Percentiles rank a stretch among this genome's conserved stretches.
Conservation (phyloP, 2,329 filamentous ascomycete genomes). For the Monascus ruber region DNA sequence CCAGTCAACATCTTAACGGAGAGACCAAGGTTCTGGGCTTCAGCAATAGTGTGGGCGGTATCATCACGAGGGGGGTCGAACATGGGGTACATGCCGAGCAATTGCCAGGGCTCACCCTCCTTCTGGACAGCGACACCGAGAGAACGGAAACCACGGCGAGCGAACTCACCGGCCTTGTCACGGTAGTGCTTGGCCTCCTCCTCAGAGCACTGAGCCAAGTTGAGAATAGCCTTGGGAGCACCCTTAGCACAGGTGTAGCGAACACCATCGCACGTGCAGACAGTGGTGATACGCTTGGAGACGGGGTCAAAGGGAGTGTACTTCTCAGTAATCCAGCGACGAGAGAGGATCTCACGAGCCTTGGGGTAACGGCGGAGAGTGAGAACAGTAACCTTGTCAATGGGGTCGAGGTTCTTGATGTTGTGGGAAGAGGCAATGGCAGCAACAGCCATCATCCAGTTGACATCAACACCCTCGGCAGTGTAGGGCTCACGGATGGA, state of each 20-base stretch:
- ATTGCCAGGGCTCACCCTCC: slow-evolving; percentile 61
- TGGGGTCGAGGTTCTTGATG: slow-evolving; percentile 65
- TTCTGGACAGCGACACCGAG: slow-evolving; percentile 70
- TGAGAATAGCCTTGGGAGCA: slow-evolving; percentile 63
- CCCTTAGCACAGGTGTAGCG: slow-evolving; percentile 65
- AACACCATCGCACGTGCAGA: slow-evolving; percentile 58
- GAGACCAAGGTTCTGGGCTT: slow-evolving; percentile 64
- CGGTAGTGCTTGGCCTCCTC: slow-evolving; percentile 57
- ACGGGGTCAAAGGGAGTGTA: slow-evolving; percentile 64
- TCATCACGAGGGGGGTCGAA: slow-evolving; percentile 71
- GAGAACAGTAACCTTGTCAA: slow-evolving; percentile 68
- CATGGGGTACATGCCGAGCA: slow-evolving; percentile 68
- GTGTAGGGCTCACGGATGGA: slow-evolving; percentile 68
- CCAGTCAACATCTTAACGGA: slow-evolving; percentile 74
- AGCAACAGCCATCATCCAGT: slow-evolving; percentile 77
- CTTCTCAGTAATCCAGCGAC: slow-evolving; percentile 66
- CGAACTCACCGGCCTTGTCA: slow-evolving; percentile 63
- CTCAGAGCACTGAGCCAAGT: slow-evolving; percentile 55
- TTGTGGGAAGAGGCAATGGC: slow-evolving; percentile 69
- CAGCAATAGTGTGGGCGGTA: slow-evolving; percentile 65
- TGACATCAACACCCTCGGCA: slow-evolving; percentile 63
- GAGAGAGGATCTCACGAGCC: slow-evolving; percentile 61
- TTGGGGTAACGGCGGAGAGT: slow-evolving; percentile 67
- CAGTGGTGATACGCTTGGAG: slow-evolving; percentile 65
- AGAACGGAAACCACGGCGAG: slow-evolving; percentile 67